Evolutionary conservation across 768 basidiomycete genomes (phyloP), one percentile per base, ranked within the genome.

Genomic region (Boletales sp.): DNA sequence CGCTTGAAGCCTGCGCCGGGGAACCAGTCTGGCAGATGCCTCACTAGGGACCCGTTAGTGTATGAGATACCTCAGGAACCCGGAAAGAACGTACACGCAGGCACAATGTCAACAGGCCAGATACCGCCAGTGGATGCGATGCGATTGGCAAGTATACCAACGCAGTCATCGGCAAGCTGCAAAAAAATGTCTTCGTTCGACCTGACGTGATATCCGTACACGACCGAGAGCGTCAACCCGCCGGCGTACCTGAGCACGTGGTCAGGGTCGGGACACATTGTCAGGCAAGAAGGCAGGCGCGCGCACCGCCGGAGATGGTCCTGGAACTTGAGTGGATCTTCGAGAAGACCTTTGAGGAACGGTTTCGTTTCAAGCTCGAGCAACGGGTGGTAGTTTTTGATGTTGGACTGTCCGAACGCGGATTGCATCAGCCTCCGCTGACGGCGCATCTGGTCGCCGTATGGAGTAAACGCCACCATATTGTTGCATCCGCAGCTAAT

Each of bases 391-490:
- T 86, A 89, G 5, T 67, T 60, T 9, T 78, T 74, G 48, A 87
- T 80, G 18, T 66, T 71, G 11, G 74, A 71, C 27, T 72, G 53
- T 34, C 80, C 78, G 34, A 89, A 74, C 7, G 86, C 84, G 44
- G 78, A 76, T 61, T 82, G 81, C 68, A 87, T 78, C 38, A 88
- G 76, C 56, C 69, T 78, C 57, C 87, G 80, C 63, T 87, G 84
- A 19, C 84, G 79, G 50, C 79, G 81, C 40, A 74, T 74, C 59
- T 75, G 73, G 52, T 84, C 82, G 31, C 80, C 80, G 59, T 87
- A 86, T 15, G 74, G 73, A 5, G 82, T 83, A 63, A 88, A 86
- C 2, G 83, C 83, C 47, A 82, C 78, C 81, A 87, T 86, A 62
- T 83, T 79, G 58, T 85, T 75, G 63, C 83, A 85, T 35, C 83